Evolutionary conservation across 225 moss, liverwort and hornwort genomes (phyloP).

Genomic region (Marchantia paleacea): DNA sequence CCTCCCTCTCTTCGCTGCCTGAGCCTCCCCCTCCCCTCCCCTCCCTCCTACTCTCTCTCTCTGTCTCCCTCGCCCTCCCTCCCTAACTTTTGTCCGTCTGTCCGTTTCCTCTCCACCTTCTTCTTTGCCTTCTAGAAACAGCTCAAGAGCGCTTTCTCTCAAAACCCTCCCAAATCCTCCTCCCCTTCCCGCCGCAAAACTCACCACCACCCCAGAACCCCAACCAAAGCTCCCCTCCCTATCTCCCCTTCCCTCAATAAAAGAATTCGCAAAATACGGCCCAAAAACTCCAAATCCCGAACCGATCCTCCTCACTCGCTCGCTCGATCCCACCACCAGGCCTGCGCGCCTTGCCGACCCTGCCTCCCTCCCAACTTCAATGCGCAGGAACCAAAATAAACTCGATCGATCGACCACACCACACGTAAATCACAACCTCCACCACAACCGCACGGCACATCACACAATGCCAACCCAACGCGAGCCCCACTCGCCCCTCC

Average conservation of each 20-base stretch:
- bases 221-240: conserved; percentile 2
- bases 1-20: neutral
- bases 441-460: neutral
- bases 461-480: neutral
- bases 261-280: neutral
- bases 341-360: neutral
- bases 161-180: conserved; percentile 16
- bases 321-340: neutral
- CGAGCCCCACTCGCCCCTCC: too few relatives aligned
- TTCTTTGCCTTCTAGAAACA: conserved; percentile 25
- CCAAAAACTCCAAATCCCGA: conserved; percentile 10
- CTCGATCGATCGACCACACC: neutral
- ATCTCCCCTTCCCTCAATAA: neutral
- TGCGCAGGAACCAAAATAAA: neutral
- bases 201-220: neutral
- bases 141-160: conserved; percentile 1
- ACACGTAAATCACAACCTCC: too few relatives aligned
- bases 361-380: neutral
- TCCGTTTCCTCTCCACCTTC: conserved; percentile 16
- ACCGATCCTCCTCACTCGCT: neutral
- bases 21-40: neutral
- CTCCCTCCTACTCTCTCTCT: neutral
- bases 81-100: conserved; percentile 6
- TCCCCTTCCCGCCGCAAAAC: conserved; percentile 21
- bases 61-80: neutral